Base-by-base conservation (phyloP, 1,284 basidiomycete genomes). In the Tetrapyrgos nigripes region DNA sequence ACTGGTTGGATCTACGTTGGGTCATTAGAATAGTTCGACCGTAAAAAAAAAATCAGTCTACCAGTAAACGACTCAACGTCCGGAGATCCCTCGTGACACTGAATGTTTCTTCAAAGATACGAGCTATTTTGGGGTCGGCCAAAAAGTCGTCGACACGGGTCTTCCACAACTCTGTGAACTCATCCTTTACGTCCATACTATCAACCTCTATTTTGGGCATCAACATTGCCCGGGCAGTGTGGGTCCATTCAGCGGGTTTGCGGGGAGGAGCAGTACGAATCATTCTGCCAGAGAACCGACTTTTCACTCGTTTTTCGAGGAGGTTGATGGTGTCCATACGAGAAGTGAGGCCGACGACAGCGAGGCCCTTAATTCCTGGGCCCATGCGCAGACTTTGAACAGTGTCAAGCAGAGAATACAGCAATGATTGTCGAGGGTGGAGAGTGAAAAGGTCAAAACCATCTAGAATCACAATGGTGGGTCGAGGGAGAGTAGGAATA, bases 251-350 rank as follows among this genome's bases (percentile, higher is more conserved):
- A 5, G 78, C 68, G 3, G 86, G 62, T 11, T 75, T 76, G 5
- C 78, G 68, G 0, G 89, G 86, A 21, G 88, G 84, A 0, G 85
- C 81, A 6, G 93, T 88, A 53, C 93, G 85, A 63, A 96, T 82
- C 67, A 95, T 92, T 50, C 96, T 83, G 35, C 94, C 94, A 4
- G 95, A 97, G 76, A 97, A 98, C 5, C 96, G 86, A 64, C 94
- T 97, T 75, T 97, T 97, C 52, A 98, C 96, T 49, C 96, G 84
- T 72, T 98, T 98, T 73, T 98, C 96, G 5, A 98, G 79, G 9
- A 93, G 76, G 57, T 93, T 91, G 59, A 97, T 83, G n/a, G 93
- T 91, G 67, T 97, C 94, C 14, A 95, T 82, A 17, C 94, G 86
- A 29, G 86, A 86, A 0, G 93, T 94, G 2, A 95, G 73, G 10